These are phyloP conservation scores for Penicillium expansum DNA, from an alignment of 2,329 filamentous ascomycete genomes.

Conservation along the genomic window DNA sequence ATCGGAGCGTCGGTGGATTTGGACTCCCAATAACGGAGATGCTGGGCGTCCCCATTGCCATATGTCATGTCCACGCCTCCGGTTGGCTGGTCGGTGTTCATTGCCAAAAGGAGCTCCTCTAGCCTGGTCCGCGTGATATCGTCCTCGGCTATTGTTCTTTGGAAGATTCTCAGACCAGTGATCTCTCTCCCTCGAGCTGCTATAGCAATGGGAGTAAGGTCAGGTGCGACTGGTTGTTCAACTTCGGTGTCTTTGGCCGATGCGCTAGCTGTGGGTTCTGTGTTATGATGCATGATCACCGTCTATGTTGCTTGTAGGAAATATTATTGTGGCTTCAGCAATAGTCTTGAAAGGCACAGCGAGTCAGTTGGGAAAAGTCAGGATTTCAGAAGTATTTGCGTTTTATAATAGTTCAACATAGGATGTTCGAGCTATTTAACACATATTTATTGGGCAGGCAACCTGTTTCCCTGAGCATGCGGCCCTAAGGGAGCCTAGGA, in stretches of 20 bases:
- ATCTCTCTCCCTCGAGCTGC: background rate
- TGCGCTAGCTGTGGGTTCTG: background rate
- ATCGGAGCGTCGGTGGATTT: background rate
- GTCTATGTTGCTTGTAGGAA: background rate
- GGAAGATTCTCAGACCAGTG: background rate
- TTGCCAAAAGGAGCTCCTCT: background rate
- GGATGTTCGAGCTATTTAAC: background rate
- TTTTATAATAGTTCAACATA: background rate
- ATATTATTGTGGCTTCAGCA: background rate
- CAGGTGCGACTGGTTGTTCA: background rate
- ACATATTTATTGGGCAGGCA: background rate
- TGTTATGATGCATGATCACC: background rate
- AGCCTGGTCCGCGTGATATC: background rate
- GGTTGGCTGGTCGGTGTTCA: background rate
- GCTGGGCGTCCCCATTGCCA: background rate
- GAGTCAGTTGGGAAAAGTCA: background rate
- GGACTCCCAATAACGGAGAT: background rate
- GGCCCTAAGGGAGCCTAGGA: background rate
- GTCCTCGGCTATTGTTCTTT: background rate
- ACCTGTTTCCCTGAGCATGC: background rate
- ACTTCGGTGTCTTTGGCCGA: background rate
- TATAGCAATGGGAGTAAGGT: background rate
- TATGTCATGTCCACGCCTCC: background rate
- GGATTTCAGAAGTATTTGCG: background rate
- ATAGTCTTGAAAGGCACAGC: background rate